Evolutionary conservation across 345 rosid genomes (phyloP).

Genomic region (Carallia pectinifolia): DNA sequence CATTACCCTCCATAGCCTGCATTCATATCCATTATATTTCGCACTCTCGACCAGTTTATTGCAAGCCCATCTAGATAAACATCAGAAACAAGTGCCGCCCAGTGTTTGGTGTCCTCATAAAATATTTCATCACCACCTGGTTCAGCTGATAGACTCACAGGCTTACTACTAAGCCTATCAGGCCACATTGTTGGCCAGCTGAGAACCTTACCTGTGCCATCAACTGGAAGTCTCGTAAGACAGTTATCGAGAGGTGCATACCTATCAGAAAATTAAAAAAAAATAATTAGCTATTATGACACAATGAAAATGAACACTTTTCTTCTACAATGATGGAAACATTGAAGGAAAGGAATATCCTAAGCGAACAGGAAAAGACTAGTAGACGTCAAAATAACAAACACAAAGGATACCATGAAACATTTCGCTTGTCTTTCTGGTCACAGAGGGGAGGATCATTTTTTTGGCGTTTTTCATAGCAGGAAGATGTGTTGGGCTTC

Average conservation of each 20-base stretch:
- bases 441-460: constrained; percentile 68
- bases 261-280: constrained; percentile 40
- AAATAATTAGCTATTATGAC: background rate
- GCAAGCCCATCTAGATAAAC: constrained; percentile 55
- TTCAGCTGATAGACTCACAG: constrained; percentile 45
- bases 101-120: constrained; percentile 61
- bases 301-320: background rate
- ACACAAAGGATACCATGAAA: constrained; percentile 53
- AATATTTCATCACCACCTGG: constrained; percentile 36
- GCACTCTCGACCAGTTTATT: constrained; percentile 62
- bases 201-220: constrained; percentile 32
- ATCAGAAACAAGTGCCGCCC: constrained; percentile 67
- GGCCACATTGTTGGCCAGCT: constrained; percentile 88
- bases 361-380: too few species aligned
- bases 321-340: background rate
- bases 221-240: constrained; percentile 63
- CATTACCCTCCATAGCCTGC: constrained; percentile 92
- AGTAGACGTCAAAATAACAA: too few species aligned
- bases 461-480: constrained; percentile 55
- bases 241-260: constrained; percentile 64
- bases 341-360: background rate
- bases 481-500: constrained; percentile 66
- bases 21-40: constrained; percentile 95
- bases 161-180: constrained; percentile 56
- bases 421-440: constrained; percentile 35